These are phyloP conservation scores for Exserohilum turcica DNA, from an alignment of 2,329 filamentous ascomycete genomes.

Conservation along the genomic window DNA sequence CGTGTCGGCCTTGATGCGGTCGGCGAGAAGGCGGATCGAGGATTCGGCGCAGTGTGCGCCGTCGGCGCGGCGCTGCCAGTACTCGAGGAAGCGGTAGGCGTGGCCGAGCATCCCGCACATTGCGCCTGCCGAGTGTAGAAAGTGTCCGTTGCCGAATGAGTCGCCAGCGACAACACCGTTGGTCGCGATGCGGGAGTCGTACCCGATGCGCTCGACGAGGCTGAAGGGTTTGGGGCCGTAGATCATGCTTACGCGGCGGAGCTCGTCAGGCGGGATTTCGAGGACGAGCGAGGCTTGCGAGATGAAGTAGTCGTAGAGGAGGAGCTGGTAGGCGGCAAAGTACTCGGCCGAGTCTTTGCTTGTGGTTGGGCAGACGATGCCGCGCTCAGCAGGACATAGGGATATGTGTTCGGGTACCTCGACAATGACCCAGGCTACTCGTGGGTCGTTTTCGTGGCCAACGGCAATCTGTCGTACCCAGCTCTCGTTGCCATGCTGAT, in stretches of 20 bases:
- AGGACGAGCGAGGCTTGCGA: constrained; percentile 22
- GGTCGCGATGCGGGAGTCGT: constrained; percentile 16
- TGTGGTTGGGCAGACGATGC: constrained; percentile 5
- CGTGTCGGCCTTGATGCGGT: constrained; percentile 21
- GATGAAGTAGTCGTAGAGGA: constrained; percentile 26
- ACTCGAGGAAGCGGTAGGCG: constrained; percentile 20
- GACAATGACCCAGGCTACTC: constrained; percentile 10
- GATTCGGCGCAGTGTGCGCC: constrained; percentile 14
- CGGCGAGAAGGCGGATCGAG: constrained; percentile 17
- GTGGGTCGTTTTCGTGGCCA: constrained; percentile 9
- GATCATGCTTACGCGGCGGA: constrained; percentile 19
- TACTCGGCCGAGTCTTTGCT: constrained; percentile 19
- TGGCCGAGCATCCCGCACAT: constrained; percentile 28
- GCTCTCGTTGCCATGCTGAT: constrained; percentile 8
- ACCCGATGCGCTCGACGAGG: constrained; percentile 21
- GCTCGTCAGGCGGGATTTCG: constrained; percentile 17
- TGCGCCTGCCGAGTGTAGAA: constrained; percentile 20
- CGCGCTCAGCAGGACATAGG: not conserved
- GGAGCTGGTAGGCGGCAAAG: constrained; percentile 22
- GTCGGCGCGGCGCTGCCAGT: constrained; percentile 19
- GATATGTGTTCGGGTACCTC: constrained; percentile 9
- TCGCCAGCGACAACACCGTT: constrained; percentile 23
- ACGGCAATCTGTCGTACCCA: constrained; percentile 13
- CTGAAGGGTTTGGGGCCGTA: constrained; percentile 26
- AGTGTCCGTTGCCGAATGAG: constrained; percentile 25